A percentile compares a stretch with the other conserved stretches of the same genome.
phyloP scores from a whole-genome alignment of 768 basidiomycete genomes.

The Collybia sp. region DNA sequence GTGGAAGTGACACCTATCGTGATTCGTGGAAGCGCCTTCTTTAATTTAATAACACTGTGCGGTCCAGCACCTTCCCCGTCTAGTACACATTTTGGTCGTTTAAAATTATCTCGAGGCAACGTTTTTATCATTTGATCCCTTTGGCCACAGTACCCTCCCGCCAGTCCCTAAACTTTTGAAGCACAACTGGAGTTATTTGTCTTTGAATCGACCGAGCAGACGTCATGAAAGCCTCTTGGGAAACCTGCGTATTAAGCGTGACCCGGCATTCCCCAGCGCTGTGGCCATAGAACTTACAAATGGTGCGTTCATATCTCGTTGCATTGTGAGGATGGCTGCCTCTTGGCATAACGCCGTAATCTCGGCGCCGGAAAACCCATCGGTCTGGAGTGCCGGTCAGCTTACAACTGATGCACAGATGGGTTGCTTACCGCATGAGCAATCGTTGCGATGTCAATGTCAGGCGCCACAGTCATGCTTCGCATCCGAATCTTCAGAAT shows the following conservation, averaged over 20 bases:
- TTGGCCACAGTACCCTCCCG: conserved; percentile 19
- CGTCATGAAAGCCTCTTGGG: conserved; percentile 64
- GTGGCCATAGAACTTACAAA: conserved; percentile 44
- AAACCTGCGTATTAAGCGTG: conserved; percentile 47
- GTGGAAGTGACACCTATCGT: not conserved
- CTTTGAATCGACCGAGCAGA: conserved; percentile 69
- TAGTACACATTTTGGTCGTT: no score
- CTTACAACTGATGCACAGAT: conserved; percentile 1
- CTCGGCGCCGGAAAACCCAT: conserved; percentile 96
- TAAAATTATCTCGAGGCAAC: no score
- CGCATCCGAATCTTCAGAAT: conserved; percentile 76
- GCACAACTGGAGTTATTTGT: conserved; percentile 81
- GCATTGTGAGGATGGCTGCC: conserved; percentile 91
- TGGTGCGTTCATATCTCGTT: conserved; percentile 72
- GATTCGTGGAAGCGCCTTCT: not conserved
- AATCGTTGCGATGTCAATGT: conserved; percentile 61
- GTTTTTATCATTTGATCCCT: not conserved
- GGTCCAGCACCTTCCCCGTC: no score
- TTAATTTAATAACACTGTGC: no score
- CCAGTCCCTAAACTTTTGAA: conserved; percentile 75
- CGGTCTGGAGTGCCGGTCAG: conserved; percentile 49
- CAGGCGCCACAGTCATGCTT: conserved; percentile 77
- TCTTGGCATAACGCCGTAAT: conserved; percentile 91
- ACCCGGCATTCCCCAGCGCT: not conserved
- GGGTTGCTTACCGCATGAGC: conserved; percentile 58